These are phyloP conservation scores for Cucumis hystrix DNA, from an alignment of 306 rosid species.

Conservation along the genomic window DNA sequence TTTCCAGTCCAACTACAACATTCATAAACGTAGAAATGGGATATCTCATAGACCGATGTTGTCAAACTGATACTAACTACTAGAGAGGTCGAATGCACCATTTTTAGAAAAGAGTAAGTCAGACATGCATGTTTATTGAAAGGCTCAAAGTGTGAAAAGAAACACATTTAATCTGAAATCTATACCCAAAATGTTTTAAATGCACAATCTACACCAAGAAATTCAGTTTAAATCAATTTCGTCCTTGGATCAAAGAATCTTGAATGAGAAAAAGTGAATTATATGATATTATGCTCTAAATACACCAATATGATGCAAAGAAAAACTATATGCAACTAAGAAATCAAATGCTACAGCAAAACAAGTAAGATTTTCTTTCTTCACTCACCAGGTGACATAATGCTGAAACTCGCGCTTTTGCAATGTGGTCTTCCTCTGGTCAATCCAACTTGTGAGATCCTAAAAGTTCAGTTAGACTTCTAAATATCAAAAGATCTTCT, in stretches of 20 bases:
- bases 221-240: neutral
- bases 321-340: neutral
- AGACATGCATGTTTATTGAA: neutral
- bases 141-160: neutral
- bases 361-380: neutral
- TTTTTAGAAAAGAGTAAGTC: neutral
- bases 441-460: conserved; percentile 91
- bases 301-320: neutral
- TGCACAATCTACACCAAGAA: neutral
- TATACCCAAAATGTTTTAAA: neutral
- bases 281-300: neutral
- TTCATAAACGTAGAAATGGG: neutral
- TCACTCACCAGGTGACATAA: conserved; percentile 61
- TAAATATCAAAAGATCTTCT: conserved; percentile 8
- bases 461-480: conserved; percentile 15
- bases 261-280: neutral
- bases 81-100: neutral
- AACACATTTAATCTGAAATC: neutral
- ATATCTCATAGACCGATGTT: neutral
- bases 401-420: conserved; percentile 84
- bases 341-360: neutral
- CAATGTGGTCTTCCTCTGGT: conserved; percentile 39
- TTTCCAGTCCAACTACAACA: conserved; percentile 81
- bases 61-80: neutral
- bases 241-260: neutral